These are phyloP conservation scores for Nigrospora sphaerica DNA, from an alignment of 2,329 filamentous ascomycete genomes.

Conservation along the genomic window DNA sequence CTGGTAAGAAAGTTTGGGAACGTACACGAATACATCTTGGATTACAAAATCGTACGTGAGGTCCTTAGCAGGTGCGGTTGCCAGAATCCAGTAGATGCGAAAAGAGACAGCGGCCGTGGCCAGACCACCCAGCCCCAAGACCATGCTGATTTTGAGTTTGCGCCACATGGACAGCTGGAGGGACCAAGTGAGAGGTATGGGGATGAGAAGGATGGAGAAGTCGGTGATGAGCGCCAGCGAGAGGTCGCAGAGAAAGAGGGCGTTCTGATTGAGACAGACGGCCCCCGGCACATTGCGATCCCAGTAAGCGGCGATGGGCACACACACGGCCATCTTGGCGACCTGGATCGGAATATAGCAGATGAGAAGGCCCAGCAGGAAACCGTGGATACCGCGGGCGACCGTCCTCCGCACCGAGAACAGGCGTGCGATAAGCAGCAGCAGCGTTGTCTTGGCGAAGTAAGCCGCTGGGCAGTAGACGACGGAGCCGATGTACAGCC, in stretches of 20 bases:
- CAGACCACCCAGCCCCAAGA: constrained; percentile 22
- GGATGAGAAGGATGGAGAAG: constrained; percentile 23
- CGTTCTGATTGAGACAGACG: constrained; percentile 21
- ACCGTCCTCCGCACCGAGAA: constrained; percentile 16
- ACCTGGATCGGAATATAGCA: constrained; percentile 8
- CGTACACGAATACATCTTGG: constrained; percentile 2
- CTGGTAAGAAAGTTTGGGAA: neutral
- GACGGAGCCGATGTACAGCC: constrained; percentile 19
- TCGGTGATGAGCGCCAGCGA: constrained; percentile 24
- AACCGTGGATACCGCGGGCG: constrained; percentile 17
- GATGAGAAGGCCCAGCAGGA: constrained; percentile 16
- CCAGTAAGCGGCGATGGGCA: no score
- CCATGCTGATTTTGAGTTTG: constrained; percentile 22
- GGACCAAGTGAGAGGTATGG: constrained; percentile 22
- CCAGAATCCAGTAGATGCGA: constrained; percentile 13
- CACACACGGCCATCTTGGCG: no score
- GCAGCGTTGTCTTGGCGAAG: constrained; percentile 23
- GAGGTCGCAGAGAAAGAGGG: constrained; percentile 24
- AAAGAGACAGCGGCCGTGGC: constrained; percentile 20
- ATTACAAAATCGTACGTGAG: constrained; percentile 16
- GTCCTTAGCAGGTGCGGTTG: constrained; percentile 14
- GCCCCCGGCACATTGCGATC: neutral
- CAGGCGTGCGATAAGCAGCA: constrained; percentile 23
- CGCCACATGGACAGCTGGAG: constrained; percentile 17
- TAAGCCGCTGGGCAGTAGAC: constrained; percentile 21